Evolutionary conservation across 805 yeast species (phyloP), one percentile per base, ranked within the genome.

Genomic region (Spathaspora boniae): DNA sequence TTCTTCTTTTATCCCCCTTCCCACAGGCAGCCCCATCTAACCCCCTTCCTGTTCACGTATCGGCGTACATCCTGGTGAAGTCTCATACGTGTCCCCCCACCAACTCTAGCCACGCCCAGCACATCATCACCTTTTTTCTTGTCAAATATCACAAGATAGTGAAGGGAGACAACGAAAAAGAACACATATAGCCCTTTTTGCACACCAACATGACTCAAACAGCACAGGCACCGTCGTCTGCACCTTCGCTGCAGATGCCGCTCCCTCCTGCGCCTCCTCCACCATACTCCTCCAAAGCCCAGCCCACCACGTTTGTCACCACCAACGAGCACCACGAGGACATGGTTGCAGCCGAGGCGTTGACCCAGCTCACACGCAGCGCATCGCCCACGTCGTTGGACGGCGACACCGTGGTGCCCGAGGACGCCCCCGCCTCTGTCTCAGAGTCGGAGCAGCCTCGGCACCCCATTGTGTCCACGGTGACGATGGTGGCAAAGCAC

Each of bases 321-420:
- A 19, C 16, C 12, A 16, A 5, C 9, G 20, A 26, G 16, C 11
- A 26, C 29, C 7, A 26, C 7, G 8, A 8, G 16, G 67, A 59
- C 21, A 34, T 62, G 26, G 65, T 63, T 6, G 69, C 70, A 0
- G 73, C 72, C 8, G 68, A 66, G 37, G 70, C 66, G 2, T 53
- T 68, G 30, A 58, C 73, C 6, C 58, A 57, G 37, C 55, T 67
- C 29, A 63, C 58, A 20, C 46, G 43, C 26, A 36, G 44, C 7
- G 46, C 47, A 1, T 42, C 57, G 5, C 51, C 61, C 7, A 46
- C 54, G 1, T 46, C 51, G 5, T 31, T 37, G 11, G 34, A 31
- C 15, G 29, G 18, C 15, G 37, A 33, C 14, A 36, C 40, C 15
- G 23, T 31, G 3, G 37, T 43, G 4, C 32, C 46, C 8, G 33